These are phyloP conservation scores for Arxiozyma slooffiae DNA, from an alignment of 1,139 yeast genomes.

Conservation along the genomic window DNA sequence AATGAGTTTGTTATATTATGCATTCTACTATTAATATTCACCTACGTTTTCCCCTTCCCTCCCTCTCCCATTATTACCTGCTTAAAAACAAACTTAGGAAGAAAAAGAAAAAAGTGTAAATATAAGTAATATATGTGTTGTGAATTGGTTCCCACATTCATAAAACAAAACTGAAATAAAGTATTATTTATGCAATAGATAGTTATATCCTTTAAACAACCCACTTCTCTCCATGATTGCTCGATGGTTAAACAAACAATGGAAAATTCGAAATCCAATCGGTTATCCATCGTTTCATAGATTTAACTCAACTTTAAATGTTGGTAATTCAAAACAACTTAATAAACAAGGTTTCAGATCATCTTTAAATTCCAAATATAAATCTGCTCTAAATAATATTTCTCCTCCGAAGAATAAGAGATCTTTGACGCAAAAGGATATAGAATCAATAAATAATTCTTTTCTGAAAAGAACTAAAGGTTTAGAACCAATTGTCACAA, in stretches of 20 bases:
- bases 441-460: constrained; percentile 8
- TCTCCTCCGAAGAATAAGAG: not conserved
- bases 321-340: not conserved
- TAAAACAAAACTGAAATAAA: too few species aligned
- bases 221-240: not conserved
- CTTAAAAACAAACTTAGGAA: too few species aligned
- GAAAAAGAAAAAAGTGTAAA: too few species aligned
- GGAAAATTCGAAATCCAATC: not conserved
- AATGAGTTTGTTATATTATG: too few species aligned
- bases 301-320: not conserved
- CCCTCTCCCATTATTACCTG: too few species aligned
- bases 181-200: too few species aligned
- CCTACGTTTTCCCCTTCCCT: too few species aligned
- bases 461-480: constrained; percentile 19
- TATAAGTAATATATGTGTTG: too few species aligned
- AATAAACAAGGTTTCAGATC: too few species aligned
- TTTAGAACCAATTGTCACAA: constrained; percentile 22
- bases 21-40: too few species aligned
- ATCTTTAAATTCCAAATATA: not conserved
- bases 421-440: constrained; percentile 3
- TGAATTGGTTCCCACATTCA: not conserved
- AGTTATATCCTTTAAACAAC: too few species aligned
- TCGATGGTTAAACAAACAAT: not conserved
- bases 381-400: not conserved
- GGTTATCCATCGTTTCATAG: not conserved